phyloP scores from a whole-genome alignment of 164 flowering plant genomes.

The Aristolochia fimbriata region DNA sequence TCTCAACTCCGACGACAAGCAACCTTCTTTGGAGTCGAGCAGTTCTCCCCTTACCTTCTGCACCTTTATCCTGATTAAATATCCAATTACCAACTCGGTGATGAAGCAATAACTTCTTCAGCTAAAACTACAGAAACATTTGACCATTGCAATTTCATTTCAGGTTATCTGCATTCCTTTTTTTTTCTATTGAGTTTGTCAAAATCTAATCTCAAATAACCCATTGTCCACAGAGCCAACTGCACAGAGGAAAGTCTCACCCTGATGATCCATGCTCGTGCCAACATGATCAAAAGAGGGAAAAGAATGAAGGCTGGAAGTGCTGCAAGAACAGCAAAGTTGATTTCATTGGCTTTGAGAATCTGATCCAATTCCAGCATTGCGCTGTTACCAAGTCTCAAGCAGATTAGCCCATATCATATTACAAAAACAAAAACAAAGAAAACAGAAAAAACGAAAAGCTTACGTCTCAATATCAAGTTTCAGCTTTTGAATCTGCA shows the following conservation, averaged over 20 bases:
- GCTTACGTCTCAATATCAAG: slow-evolving; percentile 92
- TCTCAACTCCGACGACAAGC: slow-evolving; percentile 79
- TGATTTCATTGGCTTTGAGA: slow-evolving; percentile 91
- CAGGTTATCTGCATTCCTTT: neutral
- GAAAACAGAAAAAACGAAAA: slow-evolving; percentile 2
- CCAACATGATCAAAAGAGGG: slow-evolving; percentile 44
- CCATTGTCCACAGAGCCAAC: neutral
- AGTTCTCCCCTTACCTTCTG: slow-evolving; percentile 84
- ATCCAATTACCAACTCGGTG: neutral
- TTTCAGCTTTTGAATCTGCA: slow-evolving; percentile 96
- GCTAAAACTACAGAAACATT: too few relatives aligned
- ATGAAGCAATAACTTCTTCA: too few relatives aligned
- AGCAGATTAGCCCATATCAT: neutral
- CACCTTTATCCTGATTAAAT: slow-evolving; percentile 61
- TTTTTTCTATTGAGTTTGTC: neutral
- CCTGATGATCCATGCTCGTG: slow-evolving; percentile 73
- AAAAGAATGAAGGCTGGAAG: slow-evolving; percentile 87
- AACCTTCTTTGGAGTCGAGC: slow-evolving; percentile 87
- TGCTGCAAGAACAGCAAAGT: slow-evolving; percentile 95
- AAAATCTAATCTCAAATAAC: neutral
- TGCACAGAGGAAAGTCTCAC: slow-evolving; percentile 18
- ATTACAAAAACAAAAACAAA: neutral
- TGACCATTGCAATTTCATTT: too few relatives aligned
- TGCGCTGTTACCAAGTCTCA: slow-evolving; percentile 45
- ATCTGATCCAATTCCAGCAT: slow-evolving; percentile 97